These are phyloP conservation scores for Plasmodium berghei DNA, from an alignment of 169 alveolate species.

Conservation along the genomic window DNA sequence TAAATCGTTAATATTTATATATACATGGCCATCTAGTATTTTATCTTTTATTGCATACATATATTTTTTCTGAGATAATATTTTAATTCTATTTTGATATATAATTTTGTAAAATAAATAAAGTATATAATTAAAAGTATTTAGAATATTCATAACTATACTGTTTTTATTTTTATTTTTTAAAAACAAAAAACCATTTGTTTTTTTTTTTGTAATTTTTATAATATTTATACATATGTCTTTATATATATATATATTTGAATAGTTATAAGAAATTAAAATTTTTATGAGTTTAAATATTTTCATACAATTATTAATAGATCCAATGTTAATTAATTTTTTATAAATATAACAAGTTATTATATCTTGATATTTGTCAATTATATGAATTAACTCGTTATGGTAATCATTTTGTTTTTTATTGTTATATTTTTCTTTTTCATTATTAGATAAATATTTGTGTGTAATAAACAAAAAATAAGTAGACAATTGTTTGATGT, in stretches of 20 bases:
- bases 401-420: background rate
- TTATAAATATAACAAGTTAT: conserved; percentile 23
- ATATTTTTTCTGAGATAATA: conserved; percentile 9
- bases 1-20: conserved; percentile 5
- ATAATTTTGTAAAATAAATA: conserved; percentile 38
- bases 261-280: background rate
- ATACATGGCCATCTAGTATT: conserved; percentile 3
- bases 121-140: conserved; percentile 21
- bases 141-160: background rate
- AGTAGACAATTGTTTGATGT: conserved; percentile 4
- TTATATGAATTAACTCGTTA: conserved; percentile 1
- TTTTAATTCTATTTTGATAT: conserved; percentile 6
- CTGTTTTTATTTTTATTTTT: conserved; percentile 1
- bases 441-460: background rate
- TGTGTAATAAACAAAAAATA: conserved; percentile 14
- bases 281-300: conserved; percentile 1
- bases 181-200: background rate
- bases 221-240: conserved; percentile 38
- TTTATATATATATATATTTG: conserved; percentile 15
- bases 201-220: conserved; percentile 7
- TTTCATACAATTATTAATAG: conserved; percentile 7
- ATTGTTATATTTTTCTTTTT: background rate
- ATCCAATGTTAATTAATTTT: conserved; percentile 43
- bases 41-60: background rate
- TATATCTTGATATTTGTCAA: conserved; percentile 8